Conservation (phyloP, 2,329 filamentous ascomycete species). For the Elsinoe perseae region DNA sequence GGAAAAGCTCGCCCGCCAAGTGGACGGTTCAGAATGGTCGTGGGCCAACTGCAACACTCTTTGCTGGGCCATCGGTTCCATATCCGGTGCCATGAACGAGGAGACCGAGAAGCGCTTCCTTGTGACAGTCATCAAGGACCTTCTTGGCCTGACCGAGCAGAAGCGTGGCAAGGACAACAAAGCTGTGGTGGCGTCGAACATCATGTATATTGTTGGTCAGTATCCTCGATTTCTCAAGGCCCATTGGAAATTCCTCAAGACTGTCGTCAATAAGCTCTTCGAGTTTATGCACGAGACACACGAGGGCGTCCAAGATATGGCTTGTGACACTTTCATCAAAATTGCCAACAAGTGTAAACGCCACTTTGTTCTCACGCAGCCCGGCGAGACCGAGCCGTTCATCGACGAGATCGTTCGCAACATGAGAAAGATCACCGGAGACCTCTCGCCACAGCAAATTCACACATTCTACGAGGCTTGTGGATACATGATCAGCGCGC, state of each 20-base stretch:
- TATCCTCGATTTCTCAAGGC: conserved; percentile 98
- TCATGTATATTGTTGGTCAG: conserved; percentile 99
- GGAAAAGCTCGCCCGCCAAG: conserved; percentile 90
- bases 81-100: conserved; percentile 98
- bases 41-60: conserved; percentile 99
- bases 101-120: conserved; percentile 98
- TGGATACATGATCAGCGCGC: conserved; percentile 97
- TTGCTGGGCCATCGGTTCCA: conserved; percentile 98
- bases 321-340: conserved; percentile 99
- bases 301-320: conserved; percentile 99
- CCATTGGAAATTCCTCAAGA: conserved; percentile 99
- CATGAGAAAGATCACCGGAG: conserved; percentile 90
- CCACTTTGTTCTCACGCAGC: conserved; percentile 93
- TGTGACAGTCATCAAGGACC: conserved; percentile 96
- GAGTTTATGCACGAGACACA: conserved; percentile 99
- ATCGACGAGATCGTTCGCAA: conserved; percentile 98
- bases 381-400: conserved; percentile 89
- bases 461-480: conserved; percentile 99
- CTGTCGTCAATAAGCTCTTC: conserved; percentile 97
- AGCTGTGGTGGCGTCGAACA: conserved; percentile 96
- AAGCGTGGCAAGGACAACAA: conserved; percentile 99
- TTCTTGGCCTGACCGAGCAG: conserved; percentile 95
- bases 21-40: conserved; percentile 94
- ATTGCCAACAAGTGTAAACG: conserved; percentile 97
- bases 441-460: conserved; percentile 91